Evolutionary conservation across 306 rosid species (phyloP).

Genomic region (Fagus sylvatica): DNA sequence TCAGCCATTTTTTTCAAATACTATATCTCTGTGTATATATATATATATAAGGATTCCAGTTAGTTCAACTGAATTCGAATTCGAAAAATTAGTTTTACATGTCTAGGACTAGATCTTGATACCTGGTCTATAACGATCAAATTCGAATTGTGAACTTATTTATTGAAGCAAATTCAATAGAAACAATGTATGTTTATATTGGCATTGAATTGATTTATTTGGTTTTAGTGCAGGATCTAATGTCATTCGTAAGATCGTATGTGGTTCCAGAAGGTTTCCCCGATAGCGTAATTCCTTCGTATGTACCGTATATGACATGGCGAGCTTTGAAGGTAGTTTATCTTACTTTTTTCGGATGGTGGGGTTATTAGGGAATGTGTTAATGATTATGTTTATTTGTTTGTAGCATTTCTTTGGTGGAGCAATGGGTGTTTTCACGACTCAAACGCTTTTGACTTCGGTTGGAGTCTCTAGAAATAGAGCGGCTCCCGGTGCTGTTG

Average conservation of each 20-base stretch:
- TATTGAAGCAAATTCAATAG: too few species aligned
- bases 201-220: not conserved
- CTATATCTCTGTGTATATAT: too few species aligned
- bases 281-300: constrained; percentile 78
- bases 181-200: not conserved
- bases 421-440: constrained; percentile 99
- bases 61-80: too few species aligned
- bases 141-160: too few species aligned
- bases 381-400: not conserved
- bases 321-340: constrained; percentile 83
- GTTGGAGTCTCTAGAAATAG: constrained; percentile 81
- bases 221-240: constrained; percentile 56
- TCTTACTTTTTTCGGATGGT: not conserved
- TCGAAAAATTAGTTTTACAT: too few species aligned
- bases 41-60: too few species aligned
- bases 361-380: not conserved
- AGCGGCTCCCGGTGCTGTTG: constrained; percentile 81
- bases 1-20: too few species aligned
- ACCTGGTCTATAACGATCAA: too few species aligned
- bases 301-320: constrained; percentile 97
- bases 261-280: constrained; percentile 99
- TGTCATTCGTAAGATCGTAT: constrained; percentile 77
- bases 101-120: too few species aligned
- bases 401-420: constrained; percentile 93
- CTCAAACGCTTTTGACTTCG: constrained; percentile 83